Conservation (phyloP, 2,329 filamentous ascomycete genomes). For the Fusarium abutilonis region DNA sequence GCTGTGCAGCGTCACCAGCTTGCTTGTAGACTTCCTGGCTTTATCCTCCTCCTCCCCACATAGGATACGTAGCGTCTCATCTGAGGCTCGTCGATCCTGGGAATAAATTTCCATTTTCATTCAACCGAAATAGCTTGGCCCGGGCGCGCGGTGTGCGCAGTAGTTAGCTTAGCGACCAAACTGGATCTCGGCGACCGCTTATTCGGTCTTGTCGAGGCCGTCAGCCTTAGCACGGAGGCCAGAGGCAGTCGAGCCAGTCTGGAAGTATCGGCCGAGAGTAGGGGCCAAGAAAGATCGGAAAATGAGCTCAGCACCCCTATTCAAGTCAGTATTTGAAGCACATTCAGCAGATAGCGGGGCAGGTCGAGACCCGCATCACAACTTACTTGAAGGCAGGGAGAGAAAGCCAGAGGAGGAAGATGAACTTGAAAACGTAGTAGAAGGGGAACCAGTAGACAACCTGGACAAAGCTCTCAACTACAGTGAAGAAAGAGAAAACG, state of each 20-base stretch:
- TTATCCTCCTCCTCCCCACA: constrained; percentile 29
- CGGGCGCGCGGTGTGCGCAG: constrained; percentile 35
- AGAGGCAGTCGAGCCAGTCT: constrained; percentile 76
- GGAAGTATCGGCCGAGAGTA: constrained; percentile 92
- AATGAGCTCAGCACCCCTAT: constrained; percentile 91
- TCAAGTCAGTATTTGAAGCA: constrained; percentile 29
- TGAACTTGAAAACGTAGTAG: constrained; percentile 99
- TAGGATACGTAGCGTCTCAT: constrained; percentile 15
- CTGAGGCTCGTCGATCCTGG: constrained; percentile 24
- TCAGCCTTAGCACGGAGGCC: constrained; percentile 91
- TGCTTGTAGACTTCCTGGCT: constrained; percentile 12
- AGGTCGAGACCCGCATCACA: constrained; percentile 7
- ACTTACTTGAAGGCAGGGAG: constrained; percentile 92
- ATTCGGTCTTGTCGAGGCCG: constrained; percentile 75
- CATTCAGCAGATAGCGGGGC: constrained; percentile 15
- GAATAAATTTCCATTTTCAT: constrained; percentile 30
- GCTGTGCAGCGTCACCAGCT: constrained; percentile 22
- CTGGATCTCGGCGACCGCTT: constrained; percentile 48
- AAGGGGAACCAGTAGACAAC: constrained; percentile 97
- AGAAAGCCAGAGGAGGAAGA: constrained; percentile 96
- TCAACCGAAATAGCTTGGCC: constrained; percentile 38
- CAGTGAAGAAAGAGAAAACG: constrained; percentile 82
- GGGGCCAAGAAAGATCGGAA: constrained; percentile 97
- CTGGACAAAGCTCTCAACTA: constrained; percentile 82
- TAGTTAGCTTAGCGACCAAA: constrained; percentile 46